Evolutionary conservation across 371 early-diverging fungal species (phyloP).

Genomic region (Rhizomucor pusillus): DNA sequence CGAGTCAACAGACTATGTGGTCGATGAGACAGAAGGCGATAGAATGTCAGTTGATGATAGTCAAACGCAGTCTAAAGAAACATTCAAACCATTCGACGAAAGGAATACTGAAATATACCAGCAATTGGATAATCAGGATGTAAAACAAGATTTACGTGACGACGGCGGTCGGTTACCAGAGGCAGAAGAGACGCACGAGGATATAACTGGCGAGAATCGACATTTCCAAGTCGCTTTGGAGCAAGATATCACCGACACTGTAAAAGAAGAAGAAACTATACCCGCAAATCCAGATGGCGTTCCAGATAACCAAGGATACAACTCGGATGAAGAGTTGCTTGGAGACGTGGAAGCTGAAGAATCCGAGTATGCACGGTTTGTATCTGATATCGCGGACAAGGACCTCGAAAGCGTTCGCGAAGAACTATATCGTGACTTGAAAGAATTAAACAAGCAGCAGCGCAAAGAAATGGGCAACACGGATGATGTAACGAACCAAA

Average conservation of each 20-base stretch:
- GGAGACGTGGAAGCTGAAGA: conserved; percentile 43
- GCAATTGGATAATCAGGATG: too few relatives aligned
- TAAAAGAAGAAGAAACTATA: conserved; percentile 8
- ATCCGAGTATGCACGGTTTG: conserved; percentile 52
- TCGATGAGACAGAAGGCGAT: too few relatives aligned
- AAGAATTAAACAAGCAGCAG: conserved; percentile 50
- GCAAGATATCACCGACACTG: conserved; percentile 1
- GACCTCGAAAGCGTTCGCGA: conserved; percentile 40
- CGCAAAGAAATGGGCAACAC: conserved; percentile 63
- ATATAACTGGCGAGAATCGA: too few relatives aligned
- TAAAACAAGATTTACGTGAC: too few relatives aligned
- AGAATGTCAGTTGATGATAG: too few relatives aligned
- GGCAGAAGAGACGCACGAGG: too few relatives aligned
- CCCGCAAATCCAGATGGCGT: not conserved
- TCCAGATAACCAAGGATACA: conserved; percentile 25
- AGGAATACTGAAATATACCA: too few relatives aligned
- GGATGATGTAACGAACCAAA: conserved; percentile 64
- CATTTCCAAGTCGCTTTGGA: not conserved
- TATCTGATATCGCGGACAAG: conserved; percentile 48
- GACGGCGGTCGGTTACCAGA: too few relatives aligned
- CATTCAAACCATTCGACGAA: too few relatives aligned
- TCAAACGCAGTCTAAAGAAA: too few relatives aligned
- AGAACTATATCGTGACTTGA: conserved; percentile 61
- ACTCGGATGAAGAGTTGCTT: conserved; percentile 41
- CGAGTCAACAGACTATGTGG: too few relatives aligned